phyloP scores from a whole-genome alignment of 2,329 filamentous ascomycete genomes.

The Zymoseptoria ardabiliae region DNA sequence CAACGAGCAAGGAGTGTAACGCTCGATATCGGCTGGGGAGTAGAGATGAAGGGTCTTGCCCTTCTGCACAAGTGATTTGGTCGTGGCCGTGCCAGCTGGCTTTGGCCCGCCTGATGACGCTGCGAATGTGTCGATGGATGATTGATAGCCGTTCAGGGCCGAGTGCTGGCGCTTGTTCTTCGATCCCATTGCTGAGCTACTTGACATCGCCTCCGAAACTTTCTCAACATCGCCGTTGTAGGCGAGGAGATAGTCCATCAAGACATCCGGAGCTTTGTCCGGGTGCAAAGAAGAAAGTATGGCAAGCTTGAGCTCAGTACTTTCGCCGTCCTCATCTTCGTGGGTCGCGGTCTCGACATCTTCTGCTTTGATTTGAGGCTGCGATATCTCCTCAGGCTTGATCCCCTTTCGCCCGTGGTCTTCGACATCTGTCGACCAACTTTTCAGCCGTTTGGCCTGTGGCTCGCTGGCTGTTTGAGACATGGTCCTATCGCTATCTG shows the following conservation, averaged over 20 bases:
- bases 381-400: background rate
- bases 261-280: slow-evolving; percentile 51
- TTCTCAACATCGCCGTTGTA: slow-evolving; percentile 68
- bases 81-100: background rate
- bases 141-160: slow-evolving; percentile 34
- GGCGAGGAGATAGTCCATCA: slow-evolving; percentile 72
- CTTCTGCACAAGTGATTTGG: slow-evolving; percentile 55
- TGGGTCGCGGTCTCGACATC: background rate
- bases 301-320: slow-evolving; percentile 84
- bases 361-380: slow-evolving; percentile 2
- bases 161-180: background rate
- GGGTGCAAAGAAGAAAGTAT: slow-evolving; percentile 72
- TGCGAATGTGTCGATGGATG: slow-evolving; percentile 29
- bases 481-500: background rate
- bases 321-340: slow-evolving; percentile 54
- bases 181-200: slow-evolving; percentile 8
- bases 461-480: background rate
- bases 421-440: background rate
- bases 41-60: slow-evolving; percentile 80
- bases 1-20: slow-evolving; percentile 82
- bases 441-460: slow-evolving; percentile 16
- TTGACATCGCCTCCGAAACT: slow-evolving; percentile 51
- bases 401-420: background rate
- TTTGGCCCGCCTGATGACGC: background rate
- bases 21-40: slow-evolving; percentile 69